phyloP scores from a whole-genome alignment of 2,329 filamentous ascomycete genomes.

The Colletotrichum spinosum region DNA sequence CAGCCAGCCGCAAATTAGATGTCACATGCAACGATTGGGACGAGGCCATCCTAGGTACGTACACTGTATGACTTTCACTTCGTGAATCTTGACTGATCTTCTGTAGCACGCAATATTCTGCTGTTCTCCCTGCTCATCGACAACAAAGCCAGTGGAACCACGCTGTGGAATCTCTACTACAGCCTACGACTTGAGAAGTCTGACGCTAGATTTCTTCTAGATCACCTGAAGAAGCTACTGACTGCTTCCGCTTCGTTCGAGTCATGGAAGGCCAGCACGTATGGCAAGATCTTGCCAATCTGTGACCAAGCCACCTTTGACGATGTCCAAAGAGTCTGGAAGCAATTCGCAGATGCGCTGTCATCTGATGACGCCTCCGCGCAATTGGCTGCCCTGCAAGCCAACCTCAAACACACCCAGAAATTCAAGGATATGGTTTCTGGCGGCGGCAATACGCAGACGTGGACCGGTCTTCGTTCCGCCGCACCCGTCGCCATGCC shows the following conservation, averaged over 20 bases:
- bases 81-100: slow-evolving; percentile 18
- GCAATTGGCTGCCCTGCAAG: slow-evolving; percentile 10
- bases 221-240: slow-evolving; percentile 51
- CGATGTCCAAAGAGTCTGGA: slow-evolving; percentile 35
- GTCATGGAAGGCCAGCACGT: slow-evolving; percentile 57
- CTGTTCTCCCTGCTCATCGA: slow-evolving; percentile 64
- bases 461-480: slow-evolving; percentile 49
- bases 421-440: slow-evolving; percentile 11
- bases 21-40: slow-evolving; percentile 69
- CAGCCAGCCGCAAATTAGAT: slow-evolving; percentile 58
- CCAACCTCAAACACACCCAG: slow-evolving; percentile 21
- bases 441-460: slow-evolving; percentile 40
- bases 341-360: slow-evolving; percentile 9
- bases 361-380: slow-evolving; percentile 7
- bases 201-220: slow-evolving; percentile 49
- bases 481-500: slow-evolving; percentile 50
- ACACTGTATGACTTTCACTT: not conserved
- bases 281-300: slow-evolving; percentile 59
- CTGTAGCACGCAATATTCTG: slow-evolving; percentile 65
- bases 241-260: slow-evolving; percentile 50
- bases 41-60: slow-evolving; percentile 60
- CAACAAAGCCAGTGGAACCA: slow-evolving; percentile 38
- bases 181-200: slow-evolving; percentile 58
- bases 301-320: slow-evolving; percentile 59
- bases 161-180: slow-evolving; percentile 68